Evolutionary conservation across 2,329 filamentous ascomycete species (phyloP).

Genomic region (Trichoderma atroviride): DNA sequence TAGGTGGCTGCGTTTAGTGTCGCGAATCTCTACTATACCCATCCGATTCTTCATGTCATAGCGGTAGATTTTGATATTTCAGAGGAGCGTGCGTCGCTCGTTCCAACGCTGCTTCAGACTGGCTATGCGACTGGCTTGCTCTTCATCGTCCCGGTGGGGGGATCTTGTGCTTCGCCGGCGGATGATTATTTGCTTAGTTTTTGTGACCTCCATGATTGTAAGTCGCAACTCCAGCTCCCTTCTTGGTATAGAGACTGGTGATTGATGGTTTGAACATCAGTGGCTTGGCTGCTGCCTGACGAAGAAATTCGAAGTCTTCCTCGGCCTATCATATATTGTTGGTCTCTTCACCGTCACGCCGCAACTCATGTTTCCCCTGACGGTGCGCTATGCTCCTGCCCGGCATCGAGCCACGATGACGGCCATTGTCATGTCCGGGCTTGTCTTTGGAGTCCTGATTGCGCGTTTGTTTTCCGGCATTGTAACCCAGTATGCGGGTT

Average conservation of each 20-base stretch:
- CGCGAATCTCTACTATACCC: constrained; percentile 80
- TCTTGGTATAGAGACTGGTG: background rate
- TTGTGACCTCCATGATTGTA: constrained; percentile 69
- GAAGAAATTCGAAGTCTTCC: constrained; percentile 6
- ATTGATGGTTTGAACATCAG: constrained; percentile 53
- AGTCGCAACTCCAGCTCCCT: constrained; percentile 33
- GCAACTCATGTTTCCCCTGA: constrained; percentile 76
- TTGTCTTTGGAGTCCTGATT: constrained; percentile 74
- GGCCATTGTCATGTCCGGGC: constrained; percentile 73
- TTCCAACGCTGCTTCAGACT: constrained; percentile 77
- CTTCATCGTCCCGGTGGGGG: constrained; percentile 75
- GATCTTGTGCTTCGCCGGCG: constrained; percentile 69
- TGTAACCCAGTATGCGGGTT: constrained; percentile 71
- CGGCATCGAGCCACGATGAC: constrained; percentile 69
- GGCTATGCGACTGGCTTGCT: constrained; percentile 76
- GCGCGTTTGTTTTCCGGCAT: constrained; percentile 76
- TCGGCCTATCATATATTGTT: constrained; percentile 22
- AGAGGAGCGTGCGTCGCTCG: constrained; percentile 66
- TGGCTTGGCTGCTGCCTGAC: constrained; percentile 26
- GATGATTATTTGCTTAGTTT: constrained; percentile 68
- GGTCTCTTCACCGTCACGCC: constrained; percentile 27
- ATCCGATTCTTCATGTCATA: constrained; percentile 76
- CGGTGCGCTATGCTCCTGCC: constrained; percentile 74
- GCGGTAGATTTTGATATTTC: constrained; percentile 70
- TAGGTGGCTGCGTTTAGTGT: constrained; percentile 64